Base-by-base conservation (phyloP, 2,329 filamentous ascomycete genomes). In the Diaporthe longicolla region DNA sequence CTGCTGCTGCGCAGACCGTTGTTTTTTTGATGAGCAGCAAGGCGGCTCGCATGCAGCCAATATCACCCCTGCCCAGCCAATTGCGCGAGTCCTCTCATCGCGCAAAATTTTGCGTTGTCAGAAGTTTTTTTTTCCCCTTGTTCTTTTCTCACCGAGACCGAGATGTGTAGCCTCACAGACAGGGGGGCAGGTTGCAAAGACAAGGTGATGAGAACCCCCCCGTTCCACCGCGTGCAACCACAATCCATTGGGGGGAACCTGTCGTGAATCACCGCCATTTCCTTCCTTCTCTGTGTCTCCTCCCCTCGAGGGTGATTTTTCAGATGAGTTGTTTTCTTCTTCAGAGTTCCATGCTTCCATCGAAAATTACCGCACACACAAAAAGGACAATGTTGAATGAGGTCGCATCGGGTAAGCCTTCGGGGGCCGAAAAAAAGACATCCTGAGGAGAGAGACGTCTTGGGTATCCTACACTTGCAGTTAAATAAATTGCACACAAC, bases 391-490 rank as follows among this genome's bases (percentile, higher is more conserved):
- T 21, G n/a, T 11, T 26, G 45, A 66, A 24, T 4, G 21, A 26
- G 13, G n/a, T n/a, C 29, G 32, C 45, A 32, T 52, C 45, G 45
- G 63, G 29, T 35, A 52, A 66, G 45, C 24, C 29, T 66, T 66
- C 32, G 29, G 45, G 29, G 45, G 29, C 45, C 63, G 32, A 52
- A 66, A 52, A 43, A 9, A 4, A 40, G 4, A 10, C 29, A 19
- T 40, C 37, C 37, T 40, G 37, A 13, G 26, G 26, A 17, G 10
- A 40, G 37, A 19, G 37, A 29, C 7, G 7, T 32, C 40, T 13
- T 52, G 69, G 69, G 69, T 71, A 71, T 71, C 55, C 55, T 71
- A 71, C 69, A 61, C 35, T 58, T 58, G 55, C 45, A 59, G n/a
- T 32, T 32, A 50, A 71, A 43, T 17, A 17, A 43, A 19, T 13